Conservation (phyloP, 805 yeast species). For the Yamadazyma nakazawae region DNA sequence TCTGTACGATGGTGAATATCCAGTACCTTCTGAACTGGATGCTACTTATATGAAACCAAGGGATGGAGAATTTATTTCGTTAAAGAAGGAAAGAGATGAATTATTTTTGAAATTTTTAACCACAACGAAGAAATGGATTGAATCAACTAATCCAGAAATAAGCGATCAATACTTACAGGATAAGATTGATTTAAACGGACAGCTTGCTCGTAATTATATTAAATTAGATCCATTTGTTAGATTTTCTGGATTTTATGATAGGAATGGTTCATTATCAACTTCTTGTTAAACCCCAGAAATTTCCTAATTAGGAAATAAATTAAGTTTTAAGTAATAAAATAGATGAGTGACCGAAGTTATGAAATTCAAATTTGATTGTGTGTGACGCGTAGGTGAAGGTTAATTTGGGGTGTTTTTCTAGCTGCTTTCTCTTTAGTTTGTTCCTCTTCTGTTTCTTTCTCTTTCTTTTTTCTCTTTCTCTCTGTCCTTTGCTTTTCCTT, state of each 20-base stretch:
- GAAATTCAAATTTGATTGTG: too few species aligned
- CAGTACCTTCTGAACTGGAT: constrained; percentile 58
- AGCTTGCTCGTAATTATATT: constrained; percentile 61
- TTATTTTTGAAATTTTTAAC: constrained; percentile 54
- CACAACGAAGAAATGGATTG: constrained; percentile 78
- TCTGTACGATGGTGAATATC: constrained; percentile 58
- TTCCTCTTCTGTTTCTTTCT: too few species aligned
- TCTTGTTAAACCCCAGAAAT: constrained; percentile 6
- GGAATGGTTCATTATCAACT: constrained; percentile 47
- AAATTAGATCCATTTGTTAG: constrained; percentile 78
- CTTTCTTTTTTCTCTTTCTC: too few species aligned
- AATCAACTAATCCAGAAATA: constrained; percentile 49
- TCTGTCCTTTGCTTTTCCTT: too few species aligned
- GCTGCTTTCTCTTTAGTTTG: too few species aligned
- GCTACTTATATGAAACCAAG: constrained; percentile 32
- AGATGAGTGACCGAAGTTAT: too few species aligned
- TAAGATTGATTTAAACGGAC: constrained; percentile 49
- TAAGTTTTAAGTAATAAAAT: neutral
- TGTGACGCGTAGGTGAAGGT: too few species aligned
- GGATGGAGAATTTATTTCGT: constrained; percentile 28
- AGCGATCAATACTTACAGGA: constrained; percentile 49
- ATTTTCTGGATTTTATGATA: constrained; percentile 74
- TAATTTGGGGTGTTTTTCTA: too few species aligned
- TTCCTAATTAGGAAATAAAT: constrained; percentile 5
- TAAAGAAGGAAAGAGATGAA: constrained; percentile 52